Evolutionary conservation across 441 rosid genomes (phyloP), one percentile per base, ranked within the genome.

Genomic region (Manihot esculenta): DNA sequence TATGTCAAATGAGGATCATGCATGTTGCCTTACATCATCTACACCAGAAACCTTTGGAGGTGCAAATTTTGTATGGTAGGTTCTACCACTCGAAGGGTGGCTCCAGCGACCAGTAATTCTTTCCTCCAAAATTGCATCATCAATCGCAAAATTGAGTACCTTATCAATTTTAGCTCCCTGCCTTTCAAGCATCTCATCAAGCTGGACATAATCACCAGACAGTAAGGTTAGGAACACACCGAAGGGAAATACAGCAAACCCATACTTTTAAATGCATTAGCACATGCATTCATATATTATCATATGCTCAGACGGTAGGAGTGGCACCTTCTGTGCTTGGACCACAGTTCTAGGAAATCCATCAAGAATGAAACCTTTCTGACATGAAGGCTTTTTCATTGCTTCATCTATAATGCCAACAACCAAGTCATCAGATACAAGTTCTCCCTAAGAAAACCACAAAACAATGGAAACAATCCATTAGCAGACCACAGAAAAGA

Each of bases 41-140:
- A 81, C 44, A 10, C 96, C 98, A 3, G 91, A 84, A 80, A 75
- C 89, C 87, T 89, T 91, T 53, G 98, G 88, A 85, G 99, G 99
- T 20, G 97, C 89, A 48, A 81, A 94, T 76, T 86, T 92, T 5
- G 90, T 83, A 74, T 92, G 98, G 68, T 92, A 94, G 70, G 92
- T 86, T 76, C 98, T 88, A 44, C 99, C 98, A 87, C 99, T 94
- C 14, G 90, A 77, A 77, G 97, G 96, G 77, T 94, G 99, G 68
- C 91, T 86, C 99, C 99, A 92, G 78, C 99, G 92, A 62, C 96
- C 97, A 21, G 97, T 92, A 30, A 94, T 88, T 82, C 99, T 86
- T 80, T 94, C 99, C 87, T 94, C 99, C 78, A 94, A 84, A 68
- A 89, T 84, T 6, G 87, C 83, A 86, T 94, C 99, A 82, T 94